Conservation (phyloP, 768 basidiomycete species). For the Lactarius quietus region DNA sequence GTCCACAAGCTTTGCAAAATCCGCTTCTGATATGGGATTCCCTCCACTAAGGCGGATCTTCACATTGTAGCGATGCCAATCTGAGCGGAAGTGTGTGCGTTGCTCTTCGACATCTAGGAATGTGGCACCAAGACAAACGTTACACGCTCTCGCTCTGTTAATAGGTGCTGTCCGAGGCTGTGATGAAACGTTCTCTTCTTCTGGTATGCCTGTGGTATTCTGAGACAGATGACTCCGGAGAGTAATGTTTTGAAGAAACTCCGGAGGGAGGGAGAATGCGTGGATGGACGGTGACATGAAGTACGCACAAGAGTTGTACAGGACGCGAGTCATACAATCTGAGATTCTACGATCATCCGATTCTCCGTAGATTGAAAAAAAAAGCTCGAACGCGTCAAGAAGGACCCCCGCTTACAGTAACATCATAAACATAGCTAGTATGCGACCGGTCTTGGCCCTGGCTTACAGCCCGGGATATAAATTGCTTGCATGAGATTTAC, state of each 20-base stretch:
- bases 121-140: conserved; percentile 61
- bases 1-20: conserved; percentile 77
- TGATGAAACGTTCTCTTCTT: conserved; percentile 31
- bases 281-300: conserved; percentile 17
- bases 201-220: conserved; percentile 32
- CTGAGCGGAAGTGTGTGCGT: conserved; percentile 81
- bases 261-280: conserved; percentile 68
- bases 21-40: conserved; percentile 58
- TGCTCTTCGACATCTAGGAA: conserved; percentile 82
- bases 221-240: conserved; percentile 58
- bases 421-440: too few species aligned
- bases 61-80: conserved; percentile 99
- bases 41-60: conserved; percentile 71
- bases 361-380: too few species aligned
- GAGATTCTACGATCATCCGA: too few species aligned
- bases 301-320: not conserved
- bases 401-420: too few species aligned
- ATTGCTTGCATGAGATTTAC: too few species aligned
- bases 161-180: conserved; percentile 30
- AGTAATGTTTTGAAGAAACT: conserved; percentile 65
- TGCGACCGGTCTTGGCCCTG: too few species aligned
- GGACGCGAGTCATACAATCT: not conserved
- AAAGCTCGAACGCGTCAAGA: too few species aligned
- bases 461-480: too few species aligned
- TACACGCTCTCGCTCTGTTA: conserved; percentile 55